Base-by-base conservation (phyloP, 2,329 filamentous ascomycete genomes). In the Raffaelea albimanens region DNA sequence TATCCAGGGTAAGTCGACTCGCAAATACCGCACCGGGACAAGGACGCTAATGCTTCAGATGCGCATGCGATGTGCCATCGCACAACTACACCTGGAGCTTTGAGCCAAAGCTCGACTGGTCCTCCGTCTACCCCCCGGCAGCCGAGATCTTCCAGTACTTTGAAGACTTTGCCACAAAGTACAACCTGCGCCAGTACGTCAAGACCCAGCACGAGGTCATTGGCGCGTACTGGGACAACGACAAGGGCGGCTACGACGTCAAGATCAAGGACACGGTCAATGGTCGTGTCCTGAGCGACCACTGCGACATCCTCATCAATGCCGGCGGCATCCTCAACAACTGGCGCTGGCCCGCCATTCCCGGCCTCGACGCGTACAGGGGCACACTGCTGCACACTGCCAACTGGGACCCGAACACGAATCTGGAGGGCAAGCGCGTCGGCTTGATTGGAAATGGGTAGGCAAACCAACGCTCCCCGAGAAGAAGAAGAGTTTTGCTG, bases 41-140 rank as follows among this genome's bases (percentile, higher is more conserved):
- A n/a, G n/a, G n/a, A n/a, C n/a, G n/a, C n/a, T n/a, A n/a, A n/a
- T n/a, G n/a, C 1, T 14, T 2, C 41, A 62, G 61, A 38, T 71
- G 69, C 56, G 68, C 67, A 4, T 73, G 69, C 52, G 72, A 78
- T 47, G 66, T 76, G 0, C 72, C 71, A 2, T 64, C 70, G 1
- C 72, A 75, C 55, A 73, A 71, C 53, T 76, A 76, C 59, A 70
- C 67, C 1, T 52, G 48, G 48, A 46, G 43, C 34, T 51, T 52
- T 22, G 51, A 52, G 46, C 48, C 51, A 5, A 60, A 61, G 33
- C 56, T 55, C 16, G 54, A 61, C 46, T 66, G 62, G 62, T 56
- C 54, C 8, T 48, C 55, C 18, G 60, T 57, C 46, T 65, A 61
- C 50, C 56, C 59, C 8, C 49, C 49, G 8, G 47, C 58, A 16